Conservation (phyloP, 805 yeast genomes). For the Maudiozyma saulgeensis region DNA sequence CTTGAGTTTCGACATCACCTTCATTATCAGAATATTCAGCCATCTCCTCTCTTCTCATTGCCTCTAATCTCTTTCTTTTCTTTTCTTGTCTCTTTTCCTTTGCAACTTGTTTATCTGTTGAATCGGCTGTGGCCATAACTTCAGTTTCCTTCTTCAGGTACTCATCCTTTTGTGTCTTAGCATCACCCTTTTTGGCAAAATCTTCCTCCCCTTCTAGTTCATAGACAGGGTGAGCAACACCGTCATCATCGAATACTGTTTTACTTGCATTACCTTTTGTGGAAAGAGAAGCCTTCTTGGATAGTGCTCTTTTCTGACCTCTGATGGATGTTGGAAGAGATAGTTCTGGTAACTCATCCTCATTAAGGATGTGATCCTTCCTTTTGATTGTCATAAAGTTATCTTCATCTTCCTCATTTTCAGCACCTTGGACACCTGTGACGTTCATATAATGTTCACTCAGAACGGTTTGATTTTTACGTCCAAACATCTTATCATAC, state of each 20-base stretch:
- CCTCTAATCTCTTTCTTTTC: constrained; percentile 80
- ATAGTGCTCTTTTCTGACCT: constrained; percentile 73
- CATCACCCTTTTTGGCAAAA: constrained; percentile 62
- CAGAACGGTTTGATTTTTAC: constrained; percentile 85
- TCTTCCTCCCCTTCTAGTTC: constrained; percentile 87
- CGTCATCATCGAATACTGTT: constrained; percentile 87
- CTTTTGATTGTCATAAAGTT: constrained; percentile 80
- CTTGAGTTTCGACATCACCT: constrained; percentile 23
- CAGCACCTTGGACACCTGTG: constrained; percentile 40
- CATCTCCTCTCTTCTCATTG: constrained; percentile 47
- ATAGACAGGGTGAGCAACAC: constrained; percentile 81
- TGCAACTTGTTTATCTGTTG: constrained; percentile 67
- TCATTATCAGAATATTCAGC: constrained; percentile 21
- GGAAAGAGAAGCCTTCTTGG: constrained; percentile 64
- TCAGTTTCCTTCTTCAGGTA: constrained; percentile 59
- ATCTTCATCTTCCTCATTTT: constrained; percentile 44
- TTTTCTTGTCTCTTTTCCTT: constrained; percentile 74
- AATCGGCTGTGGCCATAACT: constrained; percentile 63
- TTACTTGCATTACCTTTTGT: constrained; percentile 64
- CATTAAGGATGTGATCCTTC: constrained; percentile 58
- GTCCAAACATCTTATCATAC: constrained; percentile 90
- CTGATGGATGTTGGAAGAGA: constrained; percentile 68
- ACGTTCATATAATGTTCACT: constrained; percentile 80
- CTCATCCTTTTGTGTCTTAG: constrained; percentile 53
- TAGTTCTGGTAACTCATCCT: constrained; percentile 55